Evolutionary conservation across 768 basidiomycete species (phyloP).

Genomic region (Kwoniella sp.): DNA sequence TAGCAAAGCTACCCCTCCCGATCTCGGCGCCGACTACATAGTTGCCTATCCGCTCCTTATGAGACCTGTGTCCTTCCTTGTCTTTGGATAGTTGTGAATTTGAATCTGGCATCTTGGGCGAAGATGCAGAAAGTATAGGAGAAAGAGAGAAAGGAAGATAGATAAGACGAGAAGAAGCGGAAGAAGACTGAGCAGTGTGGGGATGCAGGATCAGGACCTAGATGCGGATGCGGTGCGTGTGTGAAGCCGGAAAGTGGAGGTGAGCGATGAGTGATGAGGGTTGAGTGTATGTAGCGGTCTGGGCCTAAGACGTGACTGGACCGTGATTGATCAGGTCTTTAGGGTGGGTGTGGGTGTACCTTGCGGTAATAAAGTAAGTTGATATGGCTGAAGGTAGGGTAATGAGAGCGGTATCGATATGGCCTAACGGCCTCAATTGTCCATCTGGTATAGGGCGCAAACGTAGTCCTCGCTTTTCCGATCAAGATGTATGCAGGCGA

Average conservation of each 20-base stretch:
- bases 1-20: slow-evolving; percentile 83
- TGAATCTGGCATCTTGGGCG: slow-evolving; percentile 19
- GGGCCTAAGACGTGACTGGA: not conserved
- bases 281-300: not conserved
- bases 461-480: not conserved
- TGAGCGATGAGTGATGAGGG: not conserved
- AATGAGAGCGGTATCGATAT: not conserved
- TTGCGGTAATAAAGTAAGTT: slow-evolving; percentile 1
- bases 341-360: not conserved
- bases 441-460: not conserved
- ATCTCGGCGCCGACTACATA: slow-evolving; percentile 59
- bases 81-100: slow-evolving; percentile 20
- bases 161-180: not conserved
- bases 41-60: slow-evolving; percentile 53
- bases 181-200: slow-evolving; percentile 5
- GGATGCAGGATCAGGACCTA: not conserved
- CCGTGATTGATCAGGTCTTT: not conserved
- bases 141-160: not conserved
- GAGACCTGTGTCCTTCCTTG: slow-evolving; percentile 13
- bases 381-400: too few relatives aligned
- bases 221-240: not conserved
- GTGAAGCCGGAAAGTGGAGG: not conserved
- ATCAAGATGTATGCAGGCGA: too few relatives aligned
- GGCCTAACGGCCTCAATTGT: not conserved
- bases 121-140: not conserved